These are phyloP conservation scores for Trichoderma afroharzianum DNA, from an alignment of 2,329 filamentous ascomycete species.

Conservation along the genomic window DNA sequence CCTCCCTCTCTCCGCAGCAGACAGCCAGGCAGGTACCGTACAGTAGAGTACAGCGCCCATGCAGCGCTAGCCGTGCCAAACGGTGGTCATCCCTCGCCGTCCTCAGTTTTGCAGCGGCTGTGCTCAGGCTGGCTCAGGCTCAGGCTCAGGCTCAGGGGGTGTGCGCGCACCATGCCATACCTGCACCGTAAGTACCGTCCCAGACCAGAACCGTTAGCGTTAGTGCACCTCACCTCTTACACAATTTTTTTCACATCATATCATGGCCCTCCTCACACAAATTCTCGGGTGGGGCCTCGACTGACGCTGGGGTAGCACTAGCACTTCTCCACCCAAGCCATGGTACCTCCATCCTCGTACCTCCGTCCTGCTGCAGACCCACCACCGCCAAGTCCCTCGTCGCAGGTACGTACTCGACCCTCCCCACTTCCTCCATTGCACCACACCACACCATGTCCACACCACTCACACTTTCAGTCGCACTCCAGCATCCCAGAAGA, in stretches of 20 bases:
- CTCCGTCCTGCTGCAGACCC: neutral
- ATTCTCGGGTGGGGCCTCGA: neutral
- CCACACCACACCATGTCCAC: conserved; percentile 11
- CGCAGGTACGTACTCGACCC: conserved; percentile 5
- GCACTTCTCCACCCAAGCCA: neutral
- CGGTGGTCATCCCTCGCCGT: conserved; percentile 17
- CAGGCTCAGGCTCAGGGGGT: neutral
- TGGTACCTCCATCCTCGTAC: neutral
- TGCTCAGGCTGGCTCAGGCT: neutral
- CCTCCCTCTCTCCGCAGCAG: conserved; percentile 28
- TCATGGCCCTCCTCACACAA: neutral
- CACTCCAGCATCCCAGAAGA: neutral
- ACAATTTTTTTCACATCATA: neutral
- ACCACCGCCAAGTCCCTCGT: neutral
- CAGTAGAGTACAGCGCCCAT: conserved; percentile 23
- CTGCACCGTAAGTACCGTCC: neutral
- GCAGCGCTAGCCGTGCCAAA: conserved; percentile 3
- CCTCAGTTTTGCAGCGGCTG: neutral
- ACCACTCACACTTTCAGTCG: neutral
- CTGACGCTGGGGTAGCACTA: neutral
- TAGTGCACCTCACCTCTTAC: neutral
- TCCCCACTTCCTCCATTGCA: conserved; percentile 17
- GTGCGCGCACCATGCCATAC: neutral
- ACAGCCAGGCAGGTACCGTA: conserved; percentile 27
- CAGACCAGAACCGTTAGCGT: neutral